A percentile compares a stretch with the other conserved stretches of the same genome.
These are phyloP conservation scores for Tolypocladium inflatum DNA, from an alignment of 2,329 filamentous ascomycete genomes.

Conservation along the genomic window DNA sequence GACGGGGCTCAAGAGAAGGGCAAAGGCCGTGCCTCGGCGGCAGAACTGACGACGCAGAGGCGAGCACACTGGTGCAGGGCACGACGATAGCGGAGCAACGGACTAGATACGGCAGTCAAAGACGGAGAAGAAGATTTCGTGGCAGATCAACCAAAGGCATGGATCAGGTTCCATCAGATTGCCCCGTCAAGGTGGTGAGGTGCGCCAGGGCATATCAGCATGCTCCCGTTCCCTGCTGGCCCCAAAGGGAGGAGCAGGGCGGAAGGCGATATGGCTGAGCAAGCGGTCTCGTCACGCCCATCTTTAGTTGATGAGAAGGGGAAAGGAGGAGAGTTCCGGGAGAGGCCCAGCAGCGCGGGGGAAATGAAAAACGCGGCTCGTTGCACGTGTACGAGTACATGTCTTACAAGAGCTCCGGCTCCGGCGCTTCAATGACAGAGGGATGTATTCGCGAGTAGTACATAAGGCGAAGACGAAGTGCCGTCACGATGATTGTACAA, in stretches of 20 bases:
- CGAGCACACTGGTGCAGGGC: not conserved
- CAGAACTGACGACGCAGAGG: not conserved
- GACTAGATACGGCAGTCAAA: constrained; percentile 4
- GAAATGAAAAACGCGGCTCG: not conserved
- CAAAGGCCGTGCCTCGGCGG: not conserved
- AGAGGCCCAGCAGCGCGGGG: not conserved
- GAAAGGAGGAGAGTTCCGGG: constrained; percentile 13
- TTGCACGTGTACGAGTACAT: not conserved
- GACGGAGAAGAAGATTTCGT: constrained; percentile 10
- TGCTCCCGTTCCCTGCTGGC: constrained; percentile 30
- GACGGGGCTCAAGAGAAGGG: not conserved
- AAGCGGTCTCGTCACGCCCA: constrained; percentile 67
- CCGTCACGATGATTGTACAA: too few species aligned
- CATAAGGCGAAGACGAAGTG: too few species aligned
- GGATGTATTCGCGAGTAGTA: too few species aligned
- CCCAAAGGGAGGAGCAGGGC: constrained; percentile 19
- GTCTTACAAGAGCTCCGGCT: not conserved
- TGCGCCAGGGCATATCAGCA: constrained; percentile 59
- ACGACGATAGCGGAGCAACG: not conserved
- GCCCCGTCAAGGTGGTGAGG: constrained; percentile 53
- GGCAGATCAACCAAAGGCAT: constrained; percentile 30
- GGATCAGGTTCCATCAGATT: constrained; percentile 59
- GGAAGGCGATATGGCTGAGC: constrained; percentile 45
- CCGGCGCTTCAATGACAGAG: too few species aligned
- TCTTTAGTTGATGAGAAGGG: constrained; percentile 60